A percentile compares a stretch with the other conserved stretches of the same genome.
phyloP scores from a whole-genome alignment of 257 asterid genomes.

The Plantago ovata region DNA sequence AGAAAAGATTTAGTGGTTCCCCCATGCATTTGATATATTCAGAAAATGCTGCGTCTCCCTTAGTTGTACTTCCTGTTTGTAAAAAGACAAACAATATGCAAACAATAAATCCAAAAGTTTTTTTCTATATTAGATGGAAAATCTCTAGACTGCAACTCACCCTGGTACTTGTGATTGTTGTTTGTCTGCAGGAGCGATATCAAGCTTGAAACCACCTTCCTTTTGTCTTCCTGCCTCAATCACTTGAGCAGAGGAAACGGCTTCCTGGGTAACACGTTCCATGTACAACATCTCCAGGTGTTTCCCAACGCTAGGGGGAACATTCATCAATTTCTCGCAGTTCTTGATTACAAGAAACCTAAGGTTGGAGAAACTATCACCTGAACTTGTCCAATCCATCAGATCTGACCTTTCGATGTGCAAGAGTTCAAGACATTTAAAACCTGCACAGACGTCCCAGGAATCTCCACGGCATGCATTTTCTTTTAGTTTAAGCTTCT shows the following conservation, averaged over 20 bases:
- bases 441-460: conserved; percentile 17
- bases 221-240: neutral
- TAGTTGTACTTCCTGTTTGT: too few species aligned
- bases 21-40: too few species aligned
- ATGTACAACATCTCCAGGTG: conserved; percentile 20
- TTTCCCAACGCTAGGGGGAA: conserved; percentile 13
- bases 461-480: conserved; percentile 15
- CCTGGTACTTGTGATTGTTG: too few species aligned
- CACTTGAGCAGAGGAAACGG: neutral
- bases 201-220: neutral
- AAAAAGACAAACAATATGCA: too few species aligned
- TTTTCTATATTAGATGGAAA: too few species aligned
- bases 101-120: too few species aligned
- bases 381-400: conserved; percentile 18
- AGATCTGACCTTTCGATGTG: conserved; percentile 23
- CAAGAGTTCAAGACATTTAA: conserved; percentile 17
- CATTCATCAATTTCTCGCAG: conserved; percentile 13
- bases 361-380: conserved; percentile 16
- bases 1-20: too few species aligned
- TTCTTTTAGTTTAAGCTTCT: conserved; percentile 20
- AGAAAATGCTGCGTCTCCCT: too few species aligned
- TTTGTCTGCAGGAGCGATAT: too few species aligned
- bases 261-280: neutral
- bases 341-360: conserved; percentile 11
- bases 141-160: too few species aligned